These are phyloP conservation scores for Lentinus brumalis DNA, from an alignment of 768 basidiomycete genomes.

Conservation along the genomic window DNA sequence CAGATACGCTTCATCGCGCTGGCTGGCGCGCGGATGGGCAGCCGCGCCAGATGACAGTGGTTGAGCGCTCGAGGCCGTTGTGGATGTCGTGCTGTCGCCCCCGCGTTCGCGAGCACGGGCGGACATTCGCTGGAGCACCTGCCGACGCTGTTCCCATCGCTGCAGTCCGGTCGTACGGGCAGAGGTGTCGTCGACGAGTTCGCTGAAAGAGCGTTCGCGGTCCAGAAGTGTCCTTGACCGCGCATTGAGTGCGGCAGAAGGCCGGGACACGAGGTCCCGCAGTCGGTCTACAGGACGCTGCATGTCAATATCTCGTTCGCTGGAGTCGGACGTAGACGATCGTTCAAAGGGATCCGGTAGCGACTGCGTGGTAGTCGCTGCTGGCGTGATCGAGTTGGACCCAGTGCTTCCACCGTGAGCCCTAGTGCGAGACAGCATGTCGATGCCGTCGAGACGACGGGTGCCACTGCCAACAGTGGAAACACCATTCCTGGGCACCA, in stretches of 20 bases:
- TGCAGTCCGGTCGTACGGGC: too few relatives aligned
- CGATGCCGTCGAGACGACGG: too few relatives aligned
- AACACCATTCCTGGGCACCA: too few relatives aligned
- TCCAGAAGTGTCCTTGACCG: conserved; percentile 8
- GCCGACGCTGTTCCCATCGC: conserved; percentile 5
- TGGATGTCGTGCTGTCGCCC: conserved; percentile 2
- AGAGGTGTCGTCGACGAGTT: not conserved
- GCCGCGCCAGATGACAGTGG: not conserved
- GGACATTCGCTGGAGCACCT: conserved; percentile 2
- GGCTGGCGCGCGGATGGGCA: too few relatives aligned
- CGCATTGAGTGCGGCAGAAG: not conserved
- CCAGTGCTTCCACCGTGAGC: too few relatives aligned
- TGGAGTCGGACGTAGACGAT: too few relatives aligned
- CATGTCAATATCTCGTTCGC: too few relatives aligned
- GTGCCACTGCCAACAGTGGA: too few relatives aligned
- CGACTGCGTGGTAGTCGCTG: not conserved
- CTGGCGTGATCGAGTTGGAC: not conserved
- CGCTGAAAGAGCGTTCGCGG: conserved; percentile 10
- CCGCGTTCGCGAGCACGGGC: not conserved
- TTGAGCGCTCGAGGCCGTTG: not conserved
- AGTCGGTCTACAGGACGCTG: not conserved
- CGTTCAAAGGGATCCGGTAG: too few relatives aligned
- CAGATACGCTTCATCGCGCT: too few relatives aligned
- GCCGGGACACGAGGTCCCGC: not conserved
- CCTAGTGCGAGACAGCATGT: too few relatives aligned